These are phyloP conservation scores for Picea abies DNA, from an alignment of 83 land plant genomes.

Conservation along the genomic window DNA sequence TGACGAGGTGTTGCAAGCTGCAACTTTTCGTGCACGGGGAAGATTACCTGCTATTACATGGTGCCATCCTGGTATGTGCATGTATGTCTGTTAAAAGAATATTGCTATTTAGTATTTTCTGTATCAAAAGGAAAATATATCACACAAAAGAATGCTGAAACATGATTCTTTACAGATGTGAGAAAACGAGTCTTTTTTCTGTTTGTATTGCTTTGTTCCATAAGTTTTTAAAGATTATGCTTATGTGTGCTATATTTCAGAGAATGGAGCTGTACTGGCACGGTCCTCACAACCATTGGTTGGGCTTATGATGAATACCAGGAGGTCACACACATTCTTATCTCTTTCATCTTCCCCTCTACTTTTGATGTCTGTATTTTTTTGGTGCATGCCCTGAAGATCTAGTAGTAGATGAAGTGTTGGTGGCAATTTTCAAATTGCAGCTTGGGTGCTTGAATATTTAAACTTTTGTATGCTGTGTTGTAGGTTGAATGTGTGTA, in stretches of 20 bases:
- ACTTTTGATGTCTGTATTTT: background rate
- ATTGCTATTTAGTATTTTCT: background rate
- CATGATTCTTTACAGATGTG: background rate
- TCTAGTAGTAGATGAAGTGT: background rate
- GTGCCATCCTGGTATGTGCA: conserved; percentile 79
- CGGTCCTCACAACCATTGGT: conserved; percentile 95
- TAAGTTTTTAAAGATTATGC: background rate
- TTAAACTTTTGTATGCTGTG: conserved; percentile 9
- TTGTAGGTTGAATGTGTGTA: background rate
- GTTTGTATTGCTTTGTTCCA: background rate
- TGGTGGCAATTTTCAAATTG: background rate
- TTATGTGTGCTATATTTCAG: conserved; percentile 30
- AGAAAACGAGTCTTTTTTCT: background rate
- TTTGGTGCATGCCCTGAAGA: conserved; percentile 3
- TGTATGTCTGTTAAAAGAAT: conserved; percentile 14
- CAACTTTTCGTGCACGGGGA: conserved; percentile 83
- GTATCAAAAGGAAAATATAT: background rate
- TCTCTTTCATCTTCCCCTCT: conserved; percentile 10
- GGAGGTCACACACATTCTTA: conserved; percentile 53
- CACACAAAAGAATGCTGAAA: background rate
- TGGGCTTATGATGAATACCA: conserved; percentile 91
- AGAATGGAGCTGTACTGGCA: conserved; percentile 95
- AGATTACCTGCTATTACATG: conserved; percentile 89
- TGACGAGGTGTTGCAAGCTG: conserved; percentile 84
- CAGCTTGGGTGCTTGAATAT: background rate